Evolutionary conservation across 2,329 filamentous ascomycete species (phyloP).

Genomic region (Fusarium piperis): DNA sequence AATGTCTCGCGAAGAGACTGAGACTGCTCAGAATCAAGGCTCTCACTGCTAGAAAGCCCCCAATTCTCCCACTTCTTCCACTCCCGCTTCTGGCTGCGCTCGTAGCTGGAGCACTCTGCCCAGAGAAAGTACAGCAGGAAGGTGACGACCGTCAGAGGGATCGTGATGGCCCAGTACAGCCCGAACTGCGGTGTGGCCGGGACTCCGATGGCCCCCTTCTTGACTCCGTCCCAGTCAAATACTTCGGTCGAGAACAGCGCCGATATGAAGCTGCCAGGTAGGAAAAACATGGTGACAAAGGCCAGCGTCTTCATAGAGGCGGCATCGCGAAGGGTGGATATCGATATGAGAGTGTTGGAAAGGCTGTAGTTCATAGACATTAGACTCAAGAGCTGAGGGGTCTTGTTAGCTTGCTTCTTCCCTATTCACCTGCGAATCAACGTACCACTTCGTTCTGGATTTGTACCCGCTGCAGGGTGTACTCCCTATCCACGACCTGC

Average conservation of each 20-base stretch:
- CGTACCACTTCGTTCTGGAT: conserved; percentile 53
- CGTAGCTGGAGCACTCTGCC: conserved; percentile 45
- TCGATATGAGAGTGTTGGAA: conserved; percentile 49
- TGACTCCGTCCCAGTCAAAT: conserved; percentile 47
- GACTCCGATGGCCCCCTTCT: conserved; percentile 44
- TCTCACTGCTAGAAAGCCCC: conserved; percentile 27
- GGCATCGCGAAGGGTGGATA: conserved; percentile 52
- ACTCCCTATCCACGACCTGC: conserved; percentile 50
- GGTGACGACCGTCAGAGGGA: conserved; percentile 49
- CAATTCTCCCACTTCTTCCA: conserved; percentile 27
- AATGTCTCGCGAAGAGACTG: conserved; percentile 24
- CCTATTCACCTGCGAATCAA: not conserved
- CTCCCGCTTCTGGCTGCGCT: conserved; percentile 26
- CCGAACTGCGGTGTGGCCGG: conserved; percentile 48
- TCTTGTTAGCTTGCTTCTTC: conserved; percentile 10
- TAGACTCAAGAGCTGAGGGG: conserved; percentile 49
- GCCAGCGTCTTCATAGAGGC: conserved; percentile 56
- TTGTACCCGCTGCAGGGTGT: conserved; percentile 49
- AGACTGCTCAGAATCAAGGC: conserved; percentile 15
- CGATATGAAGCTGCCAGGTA: conserved; percentile 54
- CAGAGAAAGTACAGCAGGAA: conserved; percentile 50
- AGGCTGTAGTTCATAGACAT: conserved; percentile 51
- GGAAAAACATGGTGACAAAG: conserved; percentile 55
- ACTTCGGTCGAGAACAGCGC: conserved; percentile 52
- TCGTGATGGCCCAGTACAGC: conserved; percentile 54